Evolutionary conservation across 2,329 filamentous ascomycete species (phyloP).

Genomic region (Trichoderma asperellum): DNA sequence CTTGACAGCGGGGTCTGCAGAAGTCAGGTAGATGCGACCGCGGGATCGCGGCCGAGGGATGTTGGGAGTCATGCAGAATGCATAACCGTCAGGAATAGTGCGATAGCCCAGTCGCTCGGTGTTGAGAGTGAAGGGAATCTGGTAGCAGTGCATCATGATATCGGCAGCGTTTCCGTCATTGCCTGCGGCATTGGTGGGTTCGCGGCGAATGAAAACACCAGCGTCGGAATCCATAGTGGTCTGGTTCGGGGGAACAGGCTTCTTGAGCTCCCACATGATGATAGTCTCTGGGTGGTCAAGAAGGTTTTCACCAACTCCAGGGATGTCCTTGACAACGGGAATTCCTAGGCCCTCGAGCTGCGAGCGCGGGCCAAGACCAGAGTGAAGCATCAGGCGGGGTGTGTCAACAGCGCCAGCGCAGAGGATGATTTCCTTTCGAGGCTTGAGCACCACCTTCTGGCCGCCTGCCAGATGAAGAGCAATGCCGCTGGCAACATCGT

Average conservation of each 20-base stretch:
- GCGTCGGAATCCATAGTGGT: constrained; percentile 92
- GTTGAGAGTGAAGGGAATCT: constrained; percentile 90
- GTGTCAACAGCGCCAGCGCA: constrained; percentile 82
- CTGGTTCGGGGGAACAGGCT: constrained; percentile 73
- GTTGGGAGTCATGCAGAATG: constrained; percentile 93
- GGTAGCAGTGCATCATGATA: constrained; percentile 97
- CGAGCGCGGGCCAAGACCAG: constrained; percentile 58
- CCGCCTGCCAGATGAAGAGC: constrained; percentile 64
- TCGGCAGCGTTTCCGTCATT: constrained; percentile 78
- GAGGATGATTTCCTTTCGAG: constrained; percentile 77
- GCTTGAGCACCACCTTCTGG: constrained; percentile 58
- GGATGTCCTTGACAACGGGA: constrained; percentile 59
- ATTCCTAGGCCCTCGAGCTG: constrained; percentile 60
- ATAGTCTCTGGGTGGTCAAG: constrained; percentile 64
- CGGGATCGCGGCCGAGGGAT: constrained; percentile 81
- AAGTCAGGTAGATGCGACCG: constrained; percentile 77
- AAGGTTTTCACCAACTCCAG: constrained; percentile 64
- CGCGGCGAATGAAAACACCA: constrained; percentile 83
- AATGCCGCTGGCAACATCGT: constrained; percentile 73
- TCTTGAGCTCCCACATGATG: constrained; percentile 77
- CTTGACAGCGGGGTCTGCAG: constrained; percentile 74
- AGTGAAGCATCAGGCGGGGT: constrained; percentile 66
- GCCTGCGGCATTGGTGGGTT: constrained; percentile 67
- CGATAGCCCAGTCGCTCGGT: constrained; percentile 77
- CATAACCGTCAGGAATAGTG: constrained; percentile 67